These are phyloP conservation scores for Curvularia hawaiiensis DNA, from an alignment of 2,329 filamentous ascomycete species.

Conservation along the genomic window DNA sequence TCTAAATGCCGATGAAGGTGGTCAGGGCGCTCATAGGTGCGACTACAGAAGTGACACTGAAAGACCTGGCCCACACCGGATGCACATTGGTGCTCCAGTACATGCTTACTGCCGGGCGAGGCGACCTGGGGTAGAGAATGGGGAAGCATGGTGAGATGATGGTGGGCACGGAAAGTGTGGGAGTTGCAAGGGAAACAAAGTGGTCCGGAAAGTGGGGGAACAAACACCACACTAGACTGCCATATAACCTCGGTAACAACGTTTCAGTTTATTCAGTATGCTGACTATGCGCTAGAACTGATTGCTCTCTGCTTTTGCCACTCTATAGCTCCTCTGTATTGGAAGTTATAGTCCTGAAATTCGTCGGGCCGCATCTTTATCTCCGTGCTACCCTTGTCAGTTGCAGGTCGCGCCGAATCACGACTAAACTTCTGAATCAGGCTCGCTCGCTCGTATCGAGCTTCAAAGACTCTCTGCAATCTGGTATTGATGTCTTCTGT, in stretches of 20 bases:
- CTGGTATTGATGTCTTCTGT: conserved; percentile 24
- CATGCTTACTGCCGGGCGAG: not conserved
- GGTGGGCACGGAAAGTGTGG: not conserved
- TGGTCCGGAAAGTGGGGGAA: not conserved
- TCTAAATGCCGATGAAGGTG: not conserved
- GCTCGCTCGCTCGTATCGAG: conserved; percentile 45
- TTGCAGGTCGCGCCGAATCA: conserved; percentile 50
- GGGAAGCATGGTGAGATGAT: not conserved
- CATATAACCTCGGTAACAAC: not conserved
- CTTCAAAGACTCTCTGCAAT: conserved; percentile 18
- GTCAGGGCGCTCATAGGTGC: not conserved
- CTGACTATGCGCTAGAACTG: not conserved
- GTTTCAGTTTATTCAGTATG: not conserved
- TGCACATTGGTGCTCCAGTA: not conserved
- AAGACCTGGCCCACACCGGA: not conserved
- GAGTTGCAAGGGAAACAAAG: not conserved
- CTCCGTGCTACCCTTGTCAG: conserved; percentile 37
- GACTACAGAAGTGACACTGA: not conserved
- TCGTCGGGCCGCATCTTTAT: conserved; percentile 48
- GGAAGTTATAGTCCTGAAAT: conserved; percentile 52
- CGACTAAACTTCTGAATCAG: conserved; percentile 52
- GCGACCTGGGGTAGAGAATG: not conserved
- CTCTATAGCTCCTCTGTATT: conserved; percentile 44
- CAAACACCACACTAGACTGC: not conserved
- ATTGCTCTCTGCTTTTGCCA: conserved; percentile 29